Evolutionary conservation across 1,139 yeast genomes (phyloP).

Genomic region (Saccharomycopsis hybrid): DNA sequence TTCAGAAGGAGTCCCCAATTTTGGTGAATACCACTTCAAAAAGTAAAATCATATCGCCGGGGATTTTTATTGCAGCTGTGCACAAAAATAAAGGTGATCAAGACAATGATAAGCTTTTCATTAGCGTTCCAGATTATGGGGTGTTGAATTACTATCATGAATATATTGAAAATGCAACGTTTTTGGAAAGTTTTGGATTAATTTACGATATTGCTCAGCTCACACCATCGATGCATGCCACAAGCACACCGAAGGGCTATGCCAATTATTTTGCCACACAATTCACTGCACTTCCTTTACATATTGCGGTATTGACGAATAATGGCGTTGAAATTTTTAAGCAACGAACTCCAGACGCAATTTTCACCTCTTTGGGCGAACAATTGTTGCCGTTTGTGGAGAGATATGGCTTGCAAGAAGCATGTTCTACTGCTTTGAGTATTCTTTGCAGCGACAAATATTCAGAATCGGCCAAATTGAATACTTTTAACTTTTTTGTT

Average conservation of each 20-base stretch:
- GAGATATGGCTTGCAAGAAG: constrained; percentile 62
- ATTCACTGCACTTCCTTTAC: constrained; percentile 55
- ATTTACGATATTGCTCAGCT: constrained; percentile 71
- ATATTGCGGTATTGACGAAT: constrained; percentile 76
- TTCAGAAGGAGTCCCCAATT: constrained; percentile 37
- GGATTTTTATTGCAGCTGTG: constrained; percentile 60
- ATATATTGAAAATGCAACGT: constrained; percentile 77
- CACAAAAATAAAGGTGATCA: constrained; percentile 26
- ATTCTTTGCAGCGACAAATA: constrained; percentile 71
- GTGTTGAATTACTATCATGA: constrained; percentile 63
- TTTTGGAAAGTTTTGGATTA: constrained; percentile 54
- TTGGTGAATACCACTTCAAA: constrained; percentile 35
- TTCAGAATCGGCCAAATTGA: constrained; percentile 41
- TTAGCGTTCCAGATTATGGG: constrained; percentile 80
- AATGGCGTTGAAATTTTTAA: constrained; percentile 72
- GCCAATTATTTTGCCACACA: constrained; percentile 83
- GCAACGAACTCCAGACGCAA: constrained; percentile 72
- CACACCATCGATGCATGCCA: constrained; percentile 65
- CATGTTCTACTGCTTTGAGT: constrained; percentile 81
- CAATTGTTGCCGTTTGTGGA: constrained; percentile 47
- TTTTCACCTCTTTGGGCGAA: constrained; percentile 62
- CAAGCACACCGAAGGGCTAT: constrained; percentile 69
- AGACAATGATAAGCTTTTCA: constrained; percentile 46
- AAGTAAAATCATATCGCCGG: constrained; percentile 68
- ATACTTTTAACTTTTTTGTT: constrained; percentile 31